Base-by-base conservation (phyloP, 2,329 filamentous ascomycete species). In the Pseudogymnoascus verrucosus region DNA sequence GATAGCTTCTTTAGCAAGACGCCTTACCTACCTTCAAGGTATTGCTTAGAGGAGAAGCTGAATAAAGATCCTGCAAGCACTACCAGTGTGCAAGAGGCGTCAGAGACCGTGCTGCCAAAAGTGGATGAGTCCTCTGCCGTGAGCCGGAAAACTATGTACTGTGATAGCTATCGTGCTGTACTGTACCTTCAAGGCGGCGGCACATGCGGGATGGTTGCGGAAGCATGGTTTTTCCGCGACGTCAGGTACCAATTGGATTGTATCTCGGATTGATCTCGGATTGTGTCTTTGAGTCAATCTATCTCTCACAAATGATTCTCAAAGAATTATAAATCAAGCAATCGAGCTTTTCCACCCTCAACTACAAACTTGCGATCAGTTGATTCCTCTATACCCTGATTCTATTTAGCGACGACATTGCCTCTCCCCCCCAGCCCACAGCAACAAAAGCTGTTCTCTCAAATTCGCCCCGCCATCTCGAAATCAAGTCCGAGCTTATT, bases 381-480 rank as follows among this genome's bases (percentile, higher is more conserved):
- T 54, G 23, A 16, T 28, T 16, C 14, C 23, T 3, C 47, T 14
- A 12, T 47, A 23, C 10, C 42, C 19, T 5, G 16, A 19, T n/a
- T 28, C 23, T 28, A 51, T 26, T 26, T 51, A 26, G 44, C 23
- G 23, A 51, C 23, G 1, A 4, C 44, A 51, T 51, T 51, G 23
- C 44, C 23, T 23, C 23, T 51, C 23, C 28, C 23, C 21, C 21
- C 44, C 5, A 23, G 14, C 44, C 44, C 28, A 14, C 44, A 28
- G 44, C 44, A 7, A 51, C 44, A 28, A 51, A 51, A 51, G 44
- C 44, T 51, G 23, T 65, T 51, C 64, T 64, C 61, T 60, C 60
- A 62, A 64, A 40, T 63, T 59, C 39, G 63, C 64, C 26, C 64
- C 65, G 39, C 65, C 39, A 54, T 40, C 26, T 40, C 40, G 51